Evolutionary conservation across 176 grass and related monocot genomes (phyloP), one percentile per base, ranked within the genome.

Genomic region (Musa acuminata): DNA sequence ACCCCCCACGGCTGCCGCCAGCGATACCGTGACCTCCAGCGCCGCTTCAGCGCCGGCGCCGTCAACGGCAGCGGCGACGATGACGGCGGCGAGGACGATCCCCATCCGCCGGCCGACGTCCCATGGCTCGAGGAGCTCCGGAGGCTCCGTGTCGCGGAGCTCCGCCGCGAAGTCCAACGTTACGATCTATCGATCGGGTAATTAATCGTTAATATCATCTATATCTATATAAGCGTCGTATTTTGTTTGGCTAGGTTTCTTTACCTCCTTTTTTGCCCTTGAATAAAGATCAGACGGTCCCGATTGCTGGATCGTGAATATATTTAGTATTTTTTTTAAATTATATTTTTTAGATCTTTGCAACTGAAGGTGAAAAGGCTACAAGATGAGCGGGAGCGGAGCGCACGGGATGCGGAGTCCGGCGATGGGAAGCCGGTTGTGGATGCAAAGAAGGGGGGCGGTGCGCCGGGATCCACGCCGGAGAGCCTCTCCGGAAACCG

Each of bases 111-210:
- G 67, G 58, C 62, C 43, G 69, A 72, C 64, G 73, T 49, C 67
- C 64, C 29, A 48, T 98, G 85, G 84, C 73, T 98, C 17, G 87
- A 98, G 72, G 80, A 93, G 62, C 94, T 97, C 70, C 87, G 90
- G 17, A 83, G 85, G 77, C 80, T 90, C 60, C 85, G 94, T 19
- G 85, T 90, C 69, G 90, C 87, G 14, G 90, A 93, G 85, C 90
- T 97, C 85, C 89, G 87, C 70, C 85, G 82, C 59, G 94, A 91
- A 84, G 87, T 97, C 70, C 84, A 91, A 81, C 83, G 68, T 70
- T 85, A 86, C 87, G 94, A 97, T 83, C 64, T 92, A 64, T 93
- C 87, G 68, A 93, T 97, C 85, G 85, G 81, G 94, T 97, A 97
- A 84, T 55, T 9, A 17, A 43, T 43, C 78, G 58, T 48, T 54